Base-by-base conservation (phyloP, 176 grass and related monocot species). In the Oryza officinalis region DNA sequence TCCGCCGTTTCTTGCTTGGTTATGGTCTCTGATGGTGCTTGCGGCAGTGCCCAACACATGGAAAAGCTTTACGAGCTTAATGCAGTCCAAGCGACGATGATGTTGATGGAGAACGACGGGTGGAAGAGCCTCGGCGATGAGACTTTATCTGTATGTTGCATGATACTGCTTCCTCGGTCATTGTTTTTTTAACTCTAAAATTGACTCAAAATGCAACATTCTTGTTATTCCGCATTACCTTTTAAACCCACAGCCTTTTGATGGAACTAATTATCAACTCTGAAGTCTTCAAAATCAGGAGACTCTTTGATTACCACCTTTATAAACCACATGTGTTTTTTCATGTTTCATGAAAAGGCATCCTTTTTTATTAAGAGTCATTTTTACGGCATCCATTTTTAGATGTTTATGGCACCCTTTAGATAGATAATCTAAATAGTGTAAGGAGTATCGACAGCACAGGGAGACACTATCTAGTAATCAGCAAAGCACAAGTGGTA, bases 21-120 rank as follows among this genome's bases (percentile, higher is more conserved):
- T 27, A 46, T 84, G 87, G 60, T 86, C 4, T 81, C 69, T 33
- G 28, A 40, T 15, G 65, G 28, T 8, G 71, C 85, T 27, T 41
- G 1, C 1, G 37, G 25, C 77, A 87, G 77, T 57, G 41, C 84
- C 11, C 23, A 83, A 63, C 75, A 91, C 28, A 73, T 87, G 72
- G 54, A 89, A 63, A 91, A 61, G 60, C 81, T 94, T 11, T 94
- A 87, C 0, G 79, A 87, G 22, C 44, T 31, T 13, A 81, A 86
- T 28, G 35, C 47, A 4, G 11, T 94, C 5, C 12, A 82, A 7
- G 31, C 72, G 10, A 89, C 73, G 5, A 78, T 94, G 81, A 50
- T 67, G 4, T 80, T 94, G 78, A 79, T 94, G 73, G 20, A 32
- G 73, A 57, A 83, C 14, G 49, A 89, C 9, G 81, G 47, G 17